These are phyloP conservation scores for Clonostachys chloroleuca DNA, from an alignment of 2,329 filamentous ascomycete genomes.

Conservation along the genomic window DNA sequence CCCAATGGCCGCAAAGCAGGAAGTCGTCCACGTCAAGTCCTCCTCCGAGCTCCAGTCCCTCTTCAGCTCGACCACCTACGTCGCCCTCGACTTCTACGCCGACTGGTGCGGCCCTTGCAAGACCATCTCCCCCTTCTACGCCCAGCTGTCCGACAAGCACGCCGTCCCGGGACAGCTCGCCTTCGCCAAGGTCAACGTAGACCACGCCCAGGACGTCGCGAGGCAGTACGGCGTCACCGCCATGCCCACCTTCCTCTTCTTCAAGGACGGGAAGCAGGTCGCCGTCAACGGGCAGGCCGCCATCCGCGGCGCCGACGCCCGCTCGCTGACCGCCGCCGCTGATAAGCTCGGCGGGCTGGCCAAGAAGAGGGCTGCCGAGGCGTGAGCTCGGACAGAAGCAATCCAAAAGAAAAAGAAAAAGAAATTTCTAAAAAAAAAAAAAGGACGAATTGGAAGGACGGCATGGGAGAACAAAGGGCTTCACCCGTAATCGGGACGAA, in stretches of 20 bases:
- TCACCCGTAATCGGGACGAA: too few species aligned
- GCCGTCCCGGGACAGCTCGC: slow-evolving; percentile 45
- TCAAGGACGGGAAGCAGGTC: slow-evolving; percentile 62
- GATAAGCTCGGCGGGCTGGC: slow-evolving; percentile 31
- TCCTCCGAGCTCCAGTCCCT: slow-evolving; percentile 26
- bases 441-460: too few species aligned
- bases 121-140: slow-evolving; percentile 38
- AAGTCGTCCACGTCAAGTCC: slow-evolving; percentile 20
- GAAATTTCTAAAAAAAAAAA: too few species aligned
- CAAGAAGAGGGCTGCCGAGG: slow-evolving; percentile 17
- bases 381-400: not conserved
- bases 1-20: slow-evolving; percentile 9
- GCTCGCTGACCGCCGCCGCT: slow-evolving; percentile 20
- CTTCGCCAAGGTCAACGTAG: slow-evolving; percentile 92
- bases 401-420: too few species aligned
- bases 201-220: slow-evolving; percentile 71
- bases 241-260: slow-evolving; percentile 91
- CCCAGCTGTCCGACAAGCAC: slow-evolving; percentile 18
- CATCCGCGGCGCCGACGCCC: slow-evolving; percentile 26
- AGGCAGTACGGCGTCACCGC: slow-evolving; percentile 75
- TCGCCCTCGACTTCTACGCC: slow-evolving; percentile 44
- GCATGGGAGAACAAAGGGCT: too few species aligned
- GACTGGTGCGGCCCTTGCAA: slow-evolving; percentile 48
- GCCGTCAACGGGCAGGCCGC: slow-evolving; percentile 20
- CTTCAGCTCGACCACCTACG: slow-evolving; percentile 30